Evolutionary conservation across 768 basidiomycete species (phyloP).

Genomic region (Boletus eberwhitei): DNA sequence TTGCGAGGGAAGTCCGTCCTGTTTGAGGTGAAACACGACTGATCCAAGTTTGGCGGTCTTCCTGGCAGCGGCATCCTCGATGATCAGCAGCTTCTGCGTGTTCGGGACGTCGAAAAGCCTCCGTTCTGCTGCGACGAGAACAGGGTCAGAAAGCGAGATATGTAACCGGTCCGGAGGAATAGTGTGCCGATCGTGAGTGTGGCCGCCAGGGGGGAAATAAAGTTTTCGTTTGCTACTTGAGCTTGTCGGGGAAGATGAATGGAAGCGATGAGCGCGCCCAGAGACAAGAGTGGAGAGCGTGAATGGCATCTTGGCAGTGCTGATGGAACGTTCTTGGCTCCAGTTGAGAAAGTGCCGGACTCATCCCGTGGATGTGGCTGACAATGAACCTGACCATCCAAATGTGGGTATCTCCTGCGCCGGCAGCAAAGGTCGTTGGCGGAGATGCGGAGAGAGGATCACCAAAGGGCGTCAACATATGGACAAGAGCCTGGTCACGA

Average conservation of each 20-base stretch:
- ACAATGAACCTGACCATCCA: neutral
- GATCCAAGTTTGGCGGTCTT: neutral
- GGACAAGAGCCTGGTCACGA: too few relatives aligned
- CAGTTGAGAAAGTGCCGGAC: neutral
- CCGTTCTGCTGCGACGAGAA: slow-evolving; percentile 19
- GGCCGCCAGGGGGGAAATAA: slow-evolving; percentile 14
- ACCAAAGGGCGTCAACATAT: too few relatives aligned
- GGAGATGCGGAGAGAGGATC: too few relatives aligned
- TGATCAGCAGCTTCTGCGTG: neutral
- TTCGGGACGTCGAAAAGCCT: slow-evolving; percentile 2
- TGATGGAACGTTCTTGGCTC: slow-evolving; percentile 1
- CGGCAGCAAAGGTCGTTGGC: too few relatives aligned
- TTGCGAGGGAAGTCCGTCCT: neutral
- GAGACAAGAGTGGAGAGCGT: slow-evolving; percentile 2
- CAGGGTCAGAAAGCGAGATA: slow-evolving; percentile 23
- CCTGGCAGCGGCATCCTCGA: neutral
- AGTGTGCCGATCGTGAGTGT: slow-evolving; percentile 6
- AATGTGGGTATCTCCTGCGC: neutral
- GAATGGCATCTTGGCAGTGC: slow-evolving; percentile 12
- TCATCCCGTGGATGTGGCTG: slow-evolving; percentile 12
- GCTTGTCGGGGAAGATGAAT: neutral
- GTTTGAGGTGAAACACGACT: neutral
- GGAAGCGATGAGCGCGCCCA: neutral
- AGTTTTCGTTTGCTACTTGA: neutral
- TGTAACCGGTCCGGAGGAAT: slow-evolving; percentile 16